Evolutionary conservation across 1,284 basidiomycete species (phyloP).

Genomic region (Ustilago vetiveriae): DNA sequence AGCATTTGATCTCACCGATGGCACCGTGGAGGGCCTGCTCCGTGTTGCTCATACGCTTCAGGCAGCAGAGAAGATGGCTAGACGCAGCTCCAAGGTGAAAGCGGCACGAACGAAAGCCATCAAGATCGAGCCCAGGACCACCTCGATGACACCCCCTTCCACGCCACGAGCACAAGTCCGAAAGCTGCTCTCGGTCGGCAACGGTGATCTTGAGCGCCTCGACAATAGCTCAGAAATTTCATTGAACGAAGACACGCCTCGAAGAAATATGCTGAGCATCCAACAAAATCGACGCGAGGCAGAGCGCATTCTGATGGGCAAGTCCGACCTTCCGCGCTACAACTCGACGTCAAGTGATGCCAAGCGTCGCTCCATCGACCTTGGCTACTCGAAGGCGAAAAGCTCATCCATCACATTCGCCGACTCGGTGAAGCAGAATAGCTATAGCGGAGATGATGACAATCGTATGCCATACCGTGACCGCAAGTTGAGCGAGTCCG

Average conservation of each 20-base stretch:
- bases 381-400: constrained; percentile 11
- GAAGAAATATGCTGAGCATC: constrained; percentile 18
- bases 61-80: constrained; percentile 28
- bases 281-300: constrained; percentile 46
- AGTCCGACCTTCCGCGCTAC: constrained; percentile 11
- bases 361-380: constrained; percentile 38
- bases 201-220: constrained; percentile 34
- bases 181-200: constrained; percentile 23
- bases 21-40: constrained; percentile 49
- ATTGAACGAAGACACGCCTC: constrained; percentile 29
- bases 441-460: constrained; percentile 48
- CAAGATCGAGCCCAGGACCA: constrained; percentile 39
- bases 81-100: constrained; percentile 25
- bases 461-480: constrained; percentile 54
- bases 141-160: constrained; percentile 45
- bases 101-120: constrained; percentile 19
- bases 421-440: constrained; percentile 41
- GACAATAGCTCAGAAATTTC: constrained; percentile 29
- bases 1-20: constrained; percentile 51
- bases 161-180: constrained; percentile 36
- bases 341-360: constrained; percentile 7
- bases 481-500: constrained; percentile 60
- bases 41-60: constrained; percentile 54
- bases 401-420: constrained; percentile 52
- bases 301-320: constrained; percentile 45